Evolutionary conservation across 257 asterid species (phyloP).

Genomic region (Lantana camara): DNA sequence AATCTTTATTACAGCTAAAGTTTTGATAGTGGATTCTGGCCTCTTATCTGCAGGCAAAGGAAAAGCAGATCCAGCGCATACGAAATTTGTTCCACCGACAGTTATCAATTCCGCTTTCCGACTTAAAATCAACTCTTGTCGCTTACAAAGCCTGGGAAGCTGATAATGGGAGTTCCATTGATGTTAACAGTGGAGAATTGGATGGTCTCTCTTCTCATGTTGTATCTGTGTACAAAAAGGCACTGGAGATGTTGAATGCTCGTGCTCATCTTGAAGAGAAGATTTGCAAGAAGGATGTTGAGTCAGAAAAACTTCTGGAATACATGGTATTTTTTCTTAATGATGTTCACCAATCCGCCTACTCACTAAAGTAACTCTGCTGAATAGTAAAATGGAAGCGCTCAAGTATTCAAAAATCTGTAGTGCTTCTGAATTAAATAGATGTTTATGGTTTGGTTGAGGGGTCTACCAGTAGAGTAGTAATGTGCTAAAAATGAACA

Average conservation of each 20-base stretch:
- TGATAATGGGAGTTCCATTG: slow-evolving; percentile 53
- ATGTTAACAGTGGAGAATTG: slow-evolving; percentile 44
- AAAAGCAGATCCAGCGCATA: slow-evolving; percentile 80
- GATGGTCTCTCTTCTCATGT: slow-evolving; percentile 73
- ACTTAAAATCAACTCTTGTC: slow-evolving; percentile 54
- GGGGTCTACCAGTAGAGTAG: slow-evolving; percentile 1
- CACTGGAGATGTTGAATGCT: slow-evolving; percentile 71
- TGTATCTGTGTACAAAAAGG: slow-evolving; percentile 71
- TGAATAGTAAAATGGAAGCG: slow-evolving; percentile 11
- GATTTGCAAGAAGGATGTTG: slow-evolving; percentile 57
- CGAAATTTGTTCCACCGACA: slow-evolving; percentile 83
- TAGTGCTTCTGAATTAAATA: slow-evolving; percentile 2
- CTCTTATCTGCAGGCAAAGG: slow-evolving; percentile 62
- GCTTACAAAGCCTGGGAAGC: slow-evolving; percentile 88
- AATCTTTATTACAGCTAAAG: not conserved
- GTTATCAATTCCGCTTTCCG: slow-evolving; percentile 81
- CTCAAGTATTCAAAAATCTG: slow-evolving; percentile 10
- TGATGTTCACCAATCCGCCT: slow-evolving; percentile 23
- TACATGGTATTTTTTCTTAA: slow-evolving; percentile 52
- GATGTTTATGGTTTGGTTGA: not conserved
- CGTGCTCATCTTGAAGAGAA: slow-evolving; percentile 71
- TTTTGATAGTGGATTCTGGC: slow-evolving; percentile 23
- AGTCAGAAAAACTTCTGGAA: slow-evolving; percentile 64
- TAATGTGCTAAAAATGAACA: not conserved
- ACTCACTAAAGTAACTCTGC: not conserved